Conservation (phyloP, 371 early-diverging fungal species). For the Nematocida minor region DNA sequence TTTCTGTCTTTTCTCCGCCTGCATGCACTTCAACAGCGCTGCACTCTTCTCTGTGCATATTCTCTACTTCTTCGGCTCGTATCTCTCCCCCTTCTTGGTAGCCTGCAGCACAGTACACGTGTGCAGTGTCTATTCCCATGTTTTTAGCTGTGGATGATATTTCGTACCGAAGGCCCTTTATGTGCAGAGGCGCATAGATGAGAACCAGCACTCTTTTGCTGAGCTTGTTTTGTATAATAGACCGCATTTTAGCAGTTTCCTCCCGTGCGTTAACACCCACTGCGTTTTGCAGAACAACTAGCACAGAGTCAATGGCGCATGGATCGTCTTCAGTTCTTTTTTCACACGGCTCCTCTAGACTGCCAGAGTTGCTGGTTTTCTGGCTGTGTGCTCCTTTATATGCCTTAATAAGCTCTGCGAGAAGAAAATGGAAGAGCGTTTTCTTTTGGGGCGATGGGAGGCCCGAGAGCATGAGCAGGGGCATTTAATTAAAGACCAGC, state of each 20-base stretch:
- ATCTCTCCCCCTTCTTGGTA: neutral
- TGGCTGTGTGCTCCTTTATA: neutral
- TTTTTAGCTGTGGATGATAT: conserved; percentile 13
- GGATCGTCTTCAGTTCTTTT: neutral
- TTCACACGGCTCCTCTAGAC: no score
- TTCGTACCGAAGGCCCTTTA: conserved; percentile 46
- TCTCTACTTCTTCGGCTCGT: neutral
- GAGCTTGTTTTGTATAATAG: conserved; percentile 30
- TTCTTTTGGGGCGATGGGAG: conserved; percentile 35
- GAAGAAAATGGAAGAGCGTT: neutral
- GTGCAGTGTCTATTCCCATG: conserved; percentile 2
- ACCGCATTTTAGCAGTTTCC: conserved; percentile 6
- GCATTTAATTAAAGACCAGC: conserved; percentile 17
- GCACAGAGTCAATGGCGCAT: neutral
- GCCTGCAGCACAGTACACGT: neutral
- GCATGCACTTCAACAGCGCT: neutral
- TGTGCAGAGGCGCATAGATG: conserved; percentile 49
- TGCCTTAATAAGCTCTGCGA: neutral
- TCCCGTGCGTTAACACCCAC: conserved; percentile 9
- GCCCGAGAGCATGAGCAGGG: conserved; percentile 38
- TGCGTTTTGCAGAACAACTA: conserved; percentile 22
- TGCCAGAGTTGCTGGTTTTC: neutral
- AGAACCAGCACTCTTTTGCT: neutral
- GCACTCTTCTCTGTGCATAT: neutral
- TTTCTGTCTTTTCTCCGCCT: neutral